Evolutionary conservation across 2,329 filamentous ascomycete species (phyloP).

Genomic region (Aspergillus phoenicis): DNA sequence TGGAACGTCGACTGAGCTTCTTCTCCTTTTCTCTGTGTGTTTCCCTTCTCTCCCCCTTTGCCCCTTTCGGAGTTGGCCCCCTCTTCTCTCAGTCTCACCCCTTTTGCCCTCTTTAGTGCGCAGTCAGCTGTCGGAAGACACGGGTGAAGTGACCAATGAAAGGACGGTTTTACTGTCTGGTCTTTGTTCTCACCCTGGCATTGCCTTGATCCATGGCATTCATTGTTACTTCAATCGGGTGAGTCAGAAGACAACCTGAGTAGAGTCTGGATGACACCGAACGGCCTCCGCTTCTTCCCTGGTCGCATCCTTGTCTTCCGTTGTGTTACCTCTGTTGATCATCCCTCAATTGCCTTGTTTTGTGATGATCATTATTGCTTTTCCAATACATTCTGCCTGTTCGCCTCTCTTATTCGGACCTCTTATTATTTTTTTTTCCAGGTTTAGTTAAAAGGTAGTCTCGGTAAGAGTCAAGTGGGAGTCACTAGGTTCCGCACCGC

Average conservation of each 20-base stretch:
- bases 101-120: constrained; percentile 8
- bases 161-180: not conserved
- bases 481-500: not conserved
- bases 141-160: constrained; percentile 3
- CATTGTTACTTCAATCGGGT: not conserved
- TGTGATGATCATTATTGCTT: not conserved
- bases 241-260: not conserved
- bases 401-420: not conserved
- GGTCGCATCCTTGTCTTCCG: not conserved
- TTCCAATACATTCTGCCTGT: not conserved
- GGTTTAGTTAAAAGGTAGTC: no score
- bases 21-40: constrained; percentile 3
- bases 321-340: not conserved
- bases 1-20: constrained; percentile 22
- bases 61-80: not conserved
- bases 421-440: not conserved
- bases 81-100: not conserved
- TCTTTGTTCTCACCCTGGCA: constrained; percentile 7
- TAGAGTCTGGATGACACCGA: constrained; percentile 6
- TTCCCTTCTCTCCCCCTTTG: constrained; percentile 8
- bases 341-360: not conserved
- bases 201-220: constrained; percentile 1
- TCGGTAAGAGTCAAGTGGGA: not conserved
- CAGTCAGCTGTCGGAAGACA: constrained; percentile 9
- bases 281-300: constrained; percentile 1